phyloP scores from a whole-genome alignment of 805 yeast genomes.

The Isabelozyma rhagii region DNA sequence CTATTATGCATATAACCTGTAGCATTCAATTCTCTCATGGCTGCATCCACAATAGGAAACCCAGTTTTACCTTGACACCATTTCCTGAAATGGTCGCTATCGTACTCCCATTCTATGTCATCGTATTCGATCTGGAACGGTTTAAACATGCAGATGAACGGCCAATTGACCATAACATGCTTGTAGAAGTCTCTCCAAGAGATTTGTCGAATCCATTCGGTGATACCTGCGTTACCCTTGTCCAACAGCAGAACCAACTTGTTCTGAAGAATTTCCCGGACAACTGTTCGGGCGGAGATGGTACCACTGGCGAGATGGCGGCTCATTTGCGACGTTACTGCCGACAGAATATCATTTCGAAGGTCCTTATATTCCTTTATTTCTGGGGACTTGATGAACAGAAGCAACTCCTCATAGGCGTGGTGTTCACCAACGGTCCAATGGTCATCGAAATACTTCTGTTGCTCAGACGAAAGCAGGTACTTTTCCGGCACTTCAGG shows the following conservation, averaged over 20 bases:
- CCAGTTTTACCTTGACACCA: constrained; percentile 59
- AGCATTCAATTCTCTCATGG: constrained; percentile 49
- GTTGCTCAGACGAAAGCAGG: constrained; percentile 8
- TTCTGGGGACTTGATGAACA: constrained; percentile 18
- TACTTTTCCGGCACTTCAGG: constrained; percentile 2
- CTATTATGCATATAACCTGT: constrained; percentile 56
- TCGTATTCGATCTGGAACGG: constrained; percentile 46
- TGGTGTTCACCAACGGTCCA: constrained; percentile 34
- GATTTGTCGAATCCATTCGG: constrained; percentile 50
- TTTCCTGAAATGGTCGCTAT: constrained; percentile 35
- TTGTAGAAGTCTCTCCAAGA: constrained; percentile 60
- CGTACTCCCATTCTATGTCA: constrained; percentile 43
- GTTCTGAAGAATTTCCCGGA: constrained; percentile 25
- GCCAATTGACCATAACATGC: constrained; percentile 48
- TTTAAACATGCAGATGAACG: constrained; percentile 46
- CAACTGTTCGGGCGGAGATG: constrained; percentile 40
- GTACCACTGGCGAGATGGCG: constrained; percentile 46
- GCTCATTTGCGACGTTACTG: constrained; percentile 41
- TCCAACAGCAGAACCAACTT: constrained; percentile 17
- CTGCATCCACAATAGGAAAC: constrained; percentile 55
- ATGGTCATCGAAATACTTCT: constrained; percentile 15
- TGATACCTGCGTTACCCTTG: constrained; percentile 30
- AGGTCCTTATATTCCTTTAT: constrained; percentile 27
- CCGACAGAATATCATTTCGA: constrained; percentile 26
- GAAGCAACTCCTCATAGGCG: constrained; percentile 19